Base-by-base conservation (phyloP, 768 basidiomycete genomes). In the Candolleomyces aberdarensis region DNA sequence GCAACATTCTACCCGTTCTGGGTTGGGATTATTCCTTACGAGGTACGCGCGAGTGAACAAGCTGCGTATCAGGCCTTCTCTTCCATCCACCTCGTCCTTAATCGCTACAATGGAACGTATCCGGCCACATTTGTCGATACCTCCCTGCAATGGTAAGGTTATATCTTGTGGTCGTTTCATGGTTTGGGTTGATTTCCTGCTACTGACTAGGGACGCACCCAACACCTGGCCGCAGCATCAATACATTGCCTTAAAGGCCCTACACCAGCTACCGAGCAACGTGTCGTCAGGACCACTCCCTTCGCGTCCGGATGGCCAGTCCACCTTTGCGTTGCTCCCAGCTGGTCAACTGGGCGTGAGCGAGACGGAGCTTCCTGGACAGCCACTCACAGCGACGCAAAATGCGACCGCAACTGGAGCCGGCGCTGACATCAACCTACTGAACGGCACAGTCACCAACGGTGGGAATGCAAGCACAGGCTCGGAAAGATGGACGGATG, bases 201-300 rank as follows among this genome's bases (percentile, higher is more conserved):
- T 26, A 17, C 55, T 39, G 6, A 3, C 17, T 31, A 89, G 88
- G 90, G 91, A 92, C 67, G 83, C 88, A 29, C 93, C 94, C n/a
- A 94, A 94, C 67, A 73, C 88, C 1, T 97, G 93, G 94, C 91
- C 92, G 17, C 89, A 91, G 9, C 89, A 92, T 66, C 89, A 90
- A 63, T 88, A 93, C 71, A 91, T 96, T 63, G 75, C 84, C 26
- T 81, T 96, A 49, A 78, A 88, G 58, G 94, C 94, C 0, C 83
- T 98, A 41, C 80, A 82, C 43, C 82, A 85, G 11, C 77, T 98
- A 14, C 92, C 92, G 0, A 67, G 85, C 22, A 90, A 92, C 70
- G 67, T 95, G 40, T 86, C 92, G 0, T 78, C 75, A 9, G 78
- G 79, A 8, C 41, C 72, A 26, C 72, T 89, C n/a, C 84, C 90